phyloP scores from a whole-genome alignment of 768 basidiomycete species.

The Phanerodontia chrysosporium region DNA sequence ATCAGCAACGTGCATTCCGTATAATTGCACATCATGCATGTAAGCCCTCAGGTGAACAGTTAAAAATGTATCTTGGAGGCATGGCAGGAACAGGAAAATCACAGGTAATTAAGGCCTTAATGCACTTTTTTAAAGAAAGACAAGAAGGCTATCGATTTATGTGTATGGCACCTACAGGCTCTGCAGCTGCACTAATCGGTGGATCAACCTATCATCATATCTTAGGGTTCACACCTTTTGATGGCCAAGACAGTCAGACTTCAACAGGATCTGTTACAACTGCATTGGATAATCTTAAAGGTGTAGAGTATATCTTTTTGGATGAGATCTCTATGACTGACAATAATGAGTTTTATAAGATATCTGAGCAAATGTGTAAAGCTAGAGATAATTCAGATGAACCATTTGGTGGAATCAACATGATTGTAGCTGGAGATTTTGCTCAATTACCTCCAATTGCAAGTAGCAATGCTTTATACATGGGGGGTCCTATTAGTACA shows the following conservation, averaged over 20 bases:
- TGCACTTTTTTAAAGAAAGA: constrained; percentile 4
- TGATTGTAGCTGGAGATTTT: constrained; percentile 43
- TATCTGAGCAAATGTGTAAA: constrained; percentile 20
- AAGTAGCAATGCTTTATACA: constrained; percentile 20
- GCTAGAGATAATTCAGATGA: constrained; percentile 12
- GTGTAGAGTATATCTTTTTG: constrained; percentile 37
- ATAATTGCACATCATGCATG: constrained; percentile 18
- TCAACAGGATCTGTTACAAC: constrained; percentile 4
- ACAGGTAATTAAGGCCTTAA: constrained; percentile 19
- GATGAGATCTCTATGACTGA: constrained; percentile 43
- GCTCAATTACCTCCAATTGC: constrained; percentile 35
- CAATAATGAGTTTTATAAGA: constrained; percentile 25
- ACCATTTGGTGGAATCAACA: constrained; percentile 36
- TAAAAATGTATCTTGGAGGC: constrained; percentile 21
- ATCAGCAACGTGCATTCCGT: constrained; percentile 16
- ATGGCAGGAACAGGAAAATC: constrained; percentile 24
- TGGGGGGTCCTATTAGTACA: not conserved
- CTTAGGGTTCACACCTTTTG: constrained; percentile 4
- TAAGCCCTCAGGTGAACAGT: not conserved
- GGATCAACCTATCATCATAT: constrained; percentile 23
- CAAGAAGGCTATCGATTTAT: constrained; percentile 11
- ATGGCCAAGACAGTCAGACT: too few relatives aligned
- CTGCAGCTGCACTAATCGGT: constrained; percentile 16
- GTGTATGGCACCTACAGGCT: constrained; percentile 19
- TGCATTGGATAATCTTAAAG: constrained; percentile 7